These are phyloP conservation scores for Lodderomyces orthopsilosis DNA, from an alignment of 1,139 yeast species.

Conservation along the genomic window DNA sequence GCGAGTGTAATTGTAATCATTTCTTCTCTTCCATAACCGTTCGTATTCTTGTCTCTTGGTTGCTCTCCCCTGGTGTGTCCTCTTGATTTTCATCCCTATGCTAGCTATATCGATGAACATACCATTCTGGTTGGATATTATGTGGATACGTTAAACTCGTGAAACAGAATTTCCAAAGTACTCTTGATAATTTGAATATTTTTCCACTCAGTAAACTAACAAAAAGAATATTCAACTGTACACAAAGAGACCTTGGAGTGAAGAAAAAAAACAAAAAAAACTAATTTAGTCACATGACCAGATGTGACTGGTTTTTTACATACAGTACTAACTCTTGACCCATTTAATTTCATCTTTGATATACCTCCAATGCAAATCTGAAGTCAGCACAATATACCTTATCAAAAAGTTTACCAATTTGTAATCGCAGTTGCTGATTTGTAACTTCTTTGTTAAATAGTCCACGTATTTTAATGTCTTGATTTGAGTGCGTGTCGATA, in stretches of 20 bases:
- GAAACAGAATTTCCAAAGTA: neutral
- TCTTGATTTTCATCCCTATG: no score
- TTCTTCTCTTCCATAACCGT: no score
- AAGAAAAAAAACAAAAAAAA: neutral
- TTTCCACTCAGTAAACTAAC: neutral
- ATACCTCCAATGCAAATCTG: conserved; percentile 1
- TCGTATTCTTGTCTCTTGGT: no score
- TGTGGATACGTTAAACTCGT: neutral
- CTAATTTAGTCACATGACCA: conserved; percentile 1
- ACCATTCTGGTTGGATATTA: conserved; percentile 1
- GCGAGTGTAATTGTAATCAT: no score
- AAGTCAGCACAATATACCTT: conserved; percentile 1
- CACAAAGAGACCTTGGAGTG: neutral
- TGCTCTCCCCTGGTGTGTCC: no score
- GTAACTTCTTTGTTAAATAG: neutral
- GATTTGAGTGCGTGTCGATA: neutral
- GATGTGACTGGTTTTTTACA: neutral
- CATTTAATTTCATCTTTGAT: conserved; percentile 2
- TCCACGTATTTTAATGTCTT: conserved; percentile 1
- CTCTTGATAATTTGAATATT: neutral
- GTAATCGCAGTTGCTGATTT: neutral
- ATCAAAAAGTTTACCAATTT: conserved; percentile 4
- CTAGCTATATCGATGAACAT: neutral
- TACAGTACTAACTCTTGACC: neutral
- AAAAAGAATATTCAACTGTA: neutral